Percentiles rank a stretch among this genome's conserved stretches.
Conservation (phyloP, 345 rosid genomes). For the Hypericum perforatum region DNA sequence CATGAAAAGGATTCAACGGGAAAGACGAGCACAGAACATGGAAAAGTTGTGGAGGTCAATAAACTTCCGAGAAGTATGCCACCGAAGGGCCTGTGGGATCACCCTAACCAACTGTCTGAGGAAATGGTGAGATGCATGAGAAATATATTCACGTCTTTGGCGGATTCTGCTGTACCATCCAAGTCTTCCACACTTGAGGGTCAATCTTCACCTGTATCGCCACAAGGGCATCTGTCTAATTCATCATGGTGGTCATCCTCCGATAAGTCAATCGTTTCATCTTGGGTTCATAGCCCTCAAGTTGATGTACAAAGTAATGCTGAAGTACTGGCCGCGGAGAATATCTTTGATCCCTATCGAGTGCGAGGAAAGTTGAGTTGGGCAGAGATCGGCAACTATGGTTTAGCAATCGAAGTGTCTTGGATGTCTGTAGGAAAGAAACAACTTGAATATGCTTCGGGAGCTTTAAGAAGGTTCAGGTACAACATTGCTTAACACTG, state of each 20-base stretch:
- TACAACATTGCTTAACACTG: conserved; percentile 2
- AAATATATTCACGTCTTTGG: conserved; percentile 17
- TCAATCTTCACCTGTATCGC: conserved; percentile 36
- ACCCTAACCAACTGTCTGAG: conserved; percentile 19
- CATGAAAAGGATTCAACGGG: conserved; percentile 22
- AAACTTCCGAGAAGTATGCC: conserved; percentile 44
- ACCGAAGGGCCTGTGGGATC: conserved; percentile 25
- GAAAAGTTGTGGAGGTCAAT: conserved; percentile 21
- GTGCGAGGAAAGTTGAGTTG: conserved; percentile 22
- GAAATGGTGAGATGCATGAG: conserved; percentile 24
- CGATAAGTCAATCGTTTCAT: conserved; percentile 15
- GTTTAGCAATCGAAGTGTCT: conserved; percentile 21
- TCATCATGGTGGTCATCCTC: conserved; percentile 44
- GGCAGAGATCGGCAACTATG: conserved; percentile 20
- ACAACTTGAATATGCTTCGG: conserved; percentile 20
- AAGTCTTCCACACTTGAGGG: conserved; percentile 24
- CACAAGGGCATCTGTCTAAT: conserved; percentile 24
- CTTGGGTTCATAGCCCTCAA: conserved; percentile 21
- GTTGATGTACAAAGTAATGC: conserved; percentile 14
- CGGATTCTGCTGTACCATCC: conserved; percentile 13
- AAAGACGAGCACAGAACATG: conserved; percentile 17
- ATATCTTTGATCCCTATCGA: conserved; percentile 19
- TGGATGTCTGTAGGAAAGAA: conserved; percentile 23
- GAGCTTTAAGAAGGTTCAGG: conserved; percentile 22
- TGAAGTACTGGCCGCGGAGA: conserved; percentile 16